A percentile compares a stretch with the other conserved stretches of the same genome.
These are phyloP conservation scores for Coemansia sp. DNA, from an alignment of 371 early-diverging fungal species.

Conservation along the genomic window DNA sequence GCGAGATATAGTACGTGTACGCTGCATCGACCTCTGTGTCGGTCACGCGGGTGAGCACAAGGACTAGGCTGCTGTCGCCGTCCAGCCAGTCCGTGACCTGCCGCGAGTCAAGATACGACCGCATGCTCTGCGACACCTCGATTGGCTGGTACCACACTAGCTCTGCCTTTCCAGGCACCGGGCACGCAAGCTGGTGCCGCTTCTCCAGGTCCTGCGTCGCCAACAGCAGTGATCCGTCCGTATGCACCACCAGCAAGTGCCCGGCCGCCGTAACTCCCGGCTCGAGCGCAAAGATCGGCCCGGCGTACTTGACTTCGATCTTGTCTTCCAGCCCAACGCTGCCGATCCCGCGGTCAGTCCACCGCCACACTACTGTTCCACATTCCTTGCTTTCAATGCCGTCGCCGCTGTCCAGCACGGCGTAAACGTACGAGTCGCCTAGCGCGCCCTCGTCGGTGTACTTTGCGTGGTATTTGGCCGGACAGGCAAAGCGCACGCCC, in stretches of 20 bases:
- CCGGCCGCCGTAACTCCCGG: slow-evolving; percentile 29
- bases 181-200: slow-evolving; percentile 2
- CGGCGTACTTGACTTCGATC: slow-evolving; percentile 9
- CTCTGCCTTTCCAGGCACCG: slow-evolving; percentile 14
- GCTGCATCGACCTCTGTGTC: slow-evolving; percentile 20
- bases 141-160: slow-evolving; percentile 44
- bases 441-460: slow-evolving; percentile 8
- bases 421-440: slow-evolving; percentile 38
- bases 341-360: slow-evolving; percentile 46
- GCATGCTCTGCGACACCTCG: slow-evolving; percentile 47
- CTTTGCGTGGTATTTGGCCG: slow-evolving; percentile 39
- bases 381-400: slow-evolving; percentile 8
- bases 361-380: slow-evolving; percentile 46
- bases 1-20: slow-evolving; percentile 24
- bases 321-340: slow-evolving; percentile 46
- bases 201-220: slow-evolving; percentile 12
- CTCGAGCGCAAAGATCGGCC: slow-evolving; percentile 38
- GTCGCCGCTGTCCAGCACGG: slow-evolving; percentile 28
- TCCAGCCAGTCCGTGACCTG: slow-evolving; percentile 47
- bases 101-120: slow-evolving; percentile 48
- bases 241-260: slow-evolving; percentile 35
- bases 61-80: slow-evolving; percentile 35
- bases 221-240: slow-evolving; percentile 35
- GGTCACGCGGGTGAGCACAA: slow-evolving; percentile 17
- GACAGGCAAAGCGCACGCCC: slow-evolving; percentile 46